Base-by-base conservation (phyloP, 108 stramenopile genomes). In the Pseudonitzschia multistriata region DNA sequence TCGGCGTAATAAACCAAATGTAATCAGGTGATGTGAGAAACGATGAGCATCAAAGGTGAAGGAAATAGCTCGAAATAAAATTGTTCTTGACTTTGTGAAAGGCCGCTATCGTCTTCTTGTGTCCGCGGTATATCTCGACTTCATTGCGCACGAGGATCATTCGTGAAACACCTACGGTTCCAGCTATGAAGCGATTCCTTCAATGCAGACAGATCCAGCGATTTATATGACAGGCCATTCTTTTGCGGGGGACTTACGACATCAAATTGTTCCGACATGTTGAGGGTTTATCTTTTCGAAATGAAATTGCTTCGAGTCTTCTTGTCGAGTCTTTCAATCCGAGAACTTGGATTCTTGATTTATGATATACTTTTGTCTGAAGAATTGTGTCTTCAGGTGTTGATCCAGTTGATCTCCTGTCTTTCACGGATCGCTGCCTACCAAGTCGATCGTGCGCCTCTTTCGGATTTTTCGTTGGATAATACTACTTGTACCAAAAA, bases 191-290 rank as follows among this genome's bases (percentile, higher is more conserved):
- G n/a, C n/a, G n/a, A n/a, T n/a, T n/a, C n/a, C n/a, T n/a, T n/a
- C n/a, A n/a, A n/a, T n/a, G n/a, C n/a, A n/a, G n/a, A n/a, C n/a
- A n/a, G 3, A 45, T 13, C 42, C 5, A 45, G 2, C 42, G n/a
- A n/a, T 45, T 1, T 1, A 45, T 1, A 45, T 45, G 17, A 13
- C 11, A 13, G 2, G 42, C 17, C 13, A 45, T 4, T 45, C 42
- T 1, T 45, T 39, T 7, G 17, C 42, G 11, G 7, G 54, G 8
- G 11, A 80, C 79, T 75, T 80, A 80, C 84, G 73, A 85, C 82
- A 49, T 85, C 83, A 71, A 85, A 80, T 71, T 50, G 59, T 36
- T 70, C 79, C 47, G 79, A 54, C 83, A 85, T 85, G 66, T 49
- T 83, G 53, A 21, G 25, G 15, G 24, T 13, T 45, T 4, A 10